Conservation (phyloP, 2,329 filamentous ascomycete species). For the Sporothrix schenckii region DNA sequence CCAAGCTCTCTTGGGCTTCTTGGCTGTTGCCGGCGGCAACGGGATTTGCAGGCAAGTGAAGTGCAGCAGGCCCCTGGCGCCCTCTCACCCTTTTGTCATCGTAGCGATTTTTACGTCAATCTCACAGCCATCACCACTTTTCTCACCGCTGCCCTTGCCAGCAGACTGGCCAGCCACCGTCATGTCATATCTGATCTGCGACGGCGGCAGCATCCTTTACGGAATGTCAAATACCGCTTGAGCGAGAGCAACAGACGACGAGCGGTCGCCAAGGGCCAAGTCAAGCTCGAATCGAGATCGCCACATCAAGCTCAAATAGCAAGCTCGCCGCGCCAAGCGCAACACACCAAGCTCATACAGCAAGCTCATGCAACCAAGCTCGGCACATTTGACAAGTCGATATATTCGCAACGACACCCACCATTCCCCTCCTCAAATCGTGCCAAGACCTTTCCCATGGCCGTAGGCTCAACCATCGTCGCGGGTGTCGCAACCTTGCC, state of each 20-base stretch:
- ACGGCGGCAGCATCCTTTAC: neutral
- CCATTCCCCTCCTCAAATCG: no score
- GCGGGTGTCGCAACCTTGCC: neutral
- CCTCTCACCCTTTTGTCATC: neutral
- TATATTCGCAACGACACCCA: neutral
- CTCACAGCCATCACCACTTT: neutral
- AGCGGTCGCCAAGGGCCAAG: neutral
- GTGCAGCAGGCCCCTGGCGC: neutral
- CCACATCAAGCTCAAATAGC: no score
- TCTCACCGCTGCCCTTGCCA: neutral
- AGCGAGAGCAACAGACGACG: neutral
- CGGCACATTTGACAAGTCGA: neutral
- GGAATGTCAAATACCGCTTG: constrained; percentile 18
- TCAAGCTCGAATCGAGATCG: no score
- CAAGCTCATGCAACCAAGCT: no score
- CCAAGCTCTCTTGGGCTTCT: neutral
- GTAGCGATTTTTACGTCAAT: neutral
- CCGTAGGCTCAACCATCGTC: neutral
- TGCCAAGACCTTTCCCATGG: neutral
- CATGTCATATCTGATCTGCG: constrained; percentile 15
- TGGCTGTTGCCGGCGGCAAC: constrained; percentile 25
- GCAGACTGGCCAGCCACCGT: constrained; percentile 3
- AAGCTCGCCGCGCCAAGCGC: no score
- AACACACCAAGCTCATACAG: no score
- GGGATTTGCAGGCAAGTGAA: neutral